Base-by-base conservation (phyloP, 352 stramenopile species). In the Globisporangium cederbergense region DNA sequence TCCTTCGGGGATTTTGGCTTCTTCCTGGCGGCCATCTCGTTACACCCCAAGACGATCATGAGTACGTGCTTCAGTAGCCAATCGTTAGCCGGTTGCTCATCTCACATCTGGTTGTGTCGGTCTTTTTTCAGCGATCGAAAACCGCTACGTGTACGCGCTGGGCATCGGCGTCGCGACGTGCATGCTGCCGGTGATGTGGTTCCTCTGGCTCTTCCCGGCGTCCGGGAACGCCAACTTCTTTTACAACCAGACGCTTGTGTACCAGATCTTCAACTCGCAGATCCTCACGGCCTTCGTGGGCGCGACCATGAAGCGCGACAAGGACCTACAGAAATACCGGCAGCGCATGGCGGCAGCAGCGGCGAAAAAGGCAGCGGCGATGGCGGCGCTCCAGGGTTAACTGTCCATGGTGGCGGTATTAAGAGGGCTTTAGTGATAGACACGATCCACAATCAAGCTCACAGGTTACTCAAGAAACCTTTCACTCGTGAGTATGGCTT, bases 161-260 rank as follows among this genome's bases (percentile, higher is more conserved):
- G 86, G 86, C 2, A 65, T 95, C 16, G 77, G 69, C 32, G 81
- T 86, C 0, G 84, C 84, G 16, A 87, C 81, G 8, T 90, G 76
- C 61, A 86, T 95, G 74, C 64, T 95, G 46, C 84, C 84, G 22
- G 78, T 93, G 22, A 95, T 95, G 86, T 92, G 81, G 77, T 93
- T 91, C 58, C 68, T 95, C n/a, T 95, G 86, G 86, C 63, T 95
- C 43, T 95, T 88, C 54, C 84, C 86, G 7, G 86, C 80, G 13
- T 93, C 84, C 10, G 86, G 86, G 22, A 95, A 95, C 66, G 83
- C 86, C n/a, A 95, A 95, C 62, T 95, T 95, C 66, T 95, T 91
- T 60, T 95, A 93, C 74, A 93, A 92, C 71, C 84, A 93, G 70
- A 95, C 86, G 40, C 71, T 95, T 50, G 83, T 95, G 54, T 95